A percentile compares a stretch with the other conserved stretches of the same genome.
phyloP scores from a whole-genome alignment of 108 stramenopile genomes.

The Pseudonitzschia multiseries region DNA sequence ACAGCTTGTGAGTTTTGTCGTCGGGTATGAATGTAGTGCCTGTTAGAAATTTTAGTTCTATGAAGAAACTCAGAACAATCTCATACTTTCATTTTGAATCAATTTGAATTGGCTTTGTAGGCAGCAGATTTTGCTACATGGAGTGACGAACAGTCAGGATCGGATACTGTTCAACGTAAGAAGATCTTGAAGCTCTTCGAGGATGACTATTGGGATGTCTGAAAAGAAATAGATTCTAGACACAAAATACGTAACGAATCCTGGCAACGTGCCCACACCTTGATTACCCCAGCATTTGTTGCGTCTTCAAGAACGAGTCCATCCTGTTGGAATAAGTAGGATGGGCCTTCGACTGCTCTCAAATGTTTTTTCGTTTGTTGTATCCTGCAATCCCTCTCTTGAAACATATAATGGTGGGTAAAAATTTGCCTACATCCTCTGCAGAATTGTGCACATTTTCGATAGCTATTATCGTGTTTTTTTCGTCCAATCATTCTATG shows the following conservation, averaged over 20 bases:
- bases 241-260: background rate
- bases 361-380: too few species aligned
- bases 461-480: too few species aligned
- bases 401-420: too few species aligned
- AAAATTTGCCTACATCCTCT: too few species aligned
- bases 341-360: too few species aligned
- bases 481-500: background rate
- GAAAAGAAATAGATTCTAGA: background rate
- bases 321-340: too few species aligned
- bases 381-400: too few species aligned
- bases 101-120: background rate
- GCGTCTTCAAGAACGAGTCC: too few species aligned
- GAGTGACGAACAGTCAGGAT: constrained; percentile 25
- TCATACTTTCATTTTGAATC: background rate
- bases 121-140: constrained; percentile 53
- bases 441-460: too few species aligned
- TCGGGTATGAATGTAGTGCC: background rate
- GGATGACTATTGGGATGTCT: constrained; percentile 28
- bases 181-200: constrained; percentile 50
- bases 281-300: too few species aligned
- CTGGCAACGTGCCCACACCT: background rate
- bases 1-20: constrained; percentile 15
- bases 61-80: background rate
- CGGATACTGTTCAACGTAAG: constrained; percentile 35
- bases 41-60: background rate